phyloP scores from a whole-genome alignment of 169 alveolate species.

The Prorocentrum cordatum region DNA sequence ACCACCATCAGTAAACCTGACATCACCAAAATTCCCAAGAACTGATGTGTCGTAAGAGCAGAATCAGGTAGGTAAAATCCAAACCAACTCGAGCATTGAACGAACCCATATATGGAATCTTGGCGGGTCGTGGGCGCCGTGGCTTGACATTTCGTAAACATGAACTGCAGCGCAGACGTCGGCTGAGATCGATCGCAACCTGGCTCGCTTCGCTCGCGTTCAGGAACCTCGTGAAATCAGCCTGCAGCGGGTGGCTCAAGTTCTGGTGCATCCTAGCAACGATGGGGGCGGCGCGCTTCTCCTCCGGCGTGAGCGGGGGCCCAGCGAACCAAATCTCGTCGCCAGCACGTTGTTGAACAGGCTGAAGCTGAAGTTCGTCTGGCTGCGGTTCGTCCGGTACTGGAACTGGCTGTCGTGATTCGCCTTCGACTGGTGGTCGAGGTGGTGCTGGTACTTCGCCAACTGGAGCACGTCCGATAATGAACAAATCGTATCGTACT shows the following conservation, averaged over 20 bases:
- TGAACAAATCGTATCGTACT: not conserved
- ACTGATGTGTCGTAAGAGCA: not conserved
- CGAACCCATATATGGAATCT: not conserved
- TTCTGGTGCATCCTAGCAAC: not conserved
- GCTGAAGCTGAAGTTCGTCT: no score
- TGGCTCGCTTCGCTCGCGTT: not conserved
- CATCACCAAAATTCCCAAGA: slow-evolving; percentile 1
- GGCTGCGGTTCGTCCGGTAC: no score
- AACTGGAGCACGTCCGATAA: not conserved
- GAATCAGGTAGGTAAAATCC: slow-evolving; percentile 7
- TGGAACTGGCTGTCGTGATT: no score
- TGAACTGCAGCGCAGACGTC: not conserved
- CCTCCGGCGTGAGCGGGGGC: not conserved
- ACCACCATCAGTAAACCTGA: not conserved
- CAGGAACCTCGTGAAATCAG: no score
- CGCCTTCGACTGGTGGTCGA: no score
- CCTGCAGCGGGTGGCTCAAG: slow-evolving; percentile 18
- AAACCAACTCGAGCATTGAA: not conserved
- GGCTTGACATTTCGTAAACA: not conserved
- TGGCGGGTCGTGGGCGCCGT: not conserved
- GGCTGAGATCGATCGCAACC: not conserved
- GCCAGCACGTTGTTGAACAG: no score
- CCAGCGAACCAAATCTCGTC: slow-evolving; percentile 10
- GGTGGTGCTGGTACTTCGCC: not conserved
- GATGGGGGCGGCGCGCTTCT: not conserved